phyloP scores from a whole-genome alignment of 2,329 filamentous ascomycete genomes.

The Penicillium sp. region DNA sequence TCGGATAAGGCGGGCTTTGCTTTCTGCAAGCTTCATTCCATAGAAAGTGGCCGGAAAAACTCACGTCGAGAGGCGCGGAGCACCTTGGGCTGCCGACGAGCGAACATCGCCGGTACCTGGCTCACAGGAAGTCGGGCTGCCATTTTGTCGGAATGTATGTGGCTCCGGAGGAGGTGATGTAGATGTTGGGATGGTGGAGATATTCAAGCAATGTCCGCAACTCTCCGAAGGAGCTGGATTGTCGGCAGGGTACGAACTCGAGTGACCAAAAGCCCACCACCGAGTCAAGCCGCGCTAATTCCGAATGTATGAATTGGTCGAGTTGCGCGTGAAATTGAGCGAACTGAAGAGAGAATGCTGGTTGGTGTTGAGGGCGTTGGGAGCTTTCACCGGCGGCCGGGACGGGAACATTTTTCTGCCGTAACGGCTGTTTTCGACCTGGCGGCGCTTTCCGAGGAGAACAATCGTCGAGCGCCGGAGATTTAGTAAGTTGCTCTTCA shows the following conservation, averaged over 20 bases:
- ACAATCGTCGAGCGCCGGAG: slow-evolving; percentile 21
- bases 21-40: not conserved
- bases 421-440: slow-evolving; percentile 25
- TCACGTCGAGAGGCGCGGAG: slow-evolving; percentile 37
- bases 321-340: slow-evolving; percentile 14
- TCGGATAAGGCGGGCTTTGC: slow-evolving; percentile 2
- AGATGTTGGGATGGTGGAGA: slow-evolving; percentile 15
- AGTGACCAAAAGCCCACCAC: slow-evolving; percentile 32
- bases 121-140: slow-evolving; percentile 36
- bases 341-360: slow-evolving; percentile 12
- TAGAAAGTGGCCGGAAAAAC: slow-evolving; percentile 23
- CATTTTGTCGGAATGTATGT: slow-evolving; percentile 30
- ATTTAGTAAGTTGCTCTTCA: slow-evolving; percentile 16
- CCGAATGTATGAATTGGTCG: slow-evolving; percentile 7
- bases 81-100: slow-evolving; percentile 37
- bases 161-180: slow-evolving; percentile 14
- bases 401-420: slow-evolving; percentile 47
- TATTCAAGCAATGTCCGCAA: slow-evolving; percentile 22
- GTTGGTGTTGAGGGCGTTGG: slow-evolving; percentile 41
- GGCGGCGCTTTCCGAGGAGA: slow-evolving; percentile 28
- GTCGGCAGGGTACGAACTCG: slow-evolving; percentile 24
- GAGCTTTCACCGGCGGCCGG: slow-evolving; percentile 43
- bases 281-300: slow-evolving; percentile 24
- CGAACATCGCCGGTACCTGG: slow-evolving; percentile 38
- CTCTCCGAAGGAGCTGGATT: slow-evolving; percentile 22